A percentile compares a stretch with the other conserved stretches of the same genome.
Conservation (phyloP, 2,329 filamentous ascomycete genomes). For the Fusarium sp. region DNA sequence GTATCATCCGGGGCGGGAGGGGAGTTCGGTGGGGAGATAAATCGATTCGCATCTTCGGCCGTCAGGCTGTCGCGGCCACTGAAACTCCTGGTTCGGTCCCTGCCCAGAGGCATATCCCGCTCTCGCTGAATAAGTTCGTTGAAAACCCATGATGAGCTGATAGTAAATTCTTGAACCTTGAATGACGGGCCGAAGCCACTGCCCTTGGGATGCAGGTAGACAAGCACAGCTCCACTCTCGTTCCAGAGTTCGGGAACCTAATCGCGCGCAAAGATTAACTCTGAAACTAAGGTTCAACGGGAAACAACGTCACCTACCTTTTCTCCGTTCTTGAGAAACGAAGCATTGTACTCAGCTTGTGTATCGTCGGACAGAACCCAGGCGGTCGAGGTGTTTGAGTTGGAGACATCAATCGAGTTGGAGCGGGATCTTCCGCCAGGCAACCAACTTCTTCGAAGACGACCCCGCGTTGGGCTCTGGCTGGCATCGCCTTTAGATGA, state of each 20-base stretch:
- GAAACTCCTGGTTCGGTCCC: conserved; percentile 58
- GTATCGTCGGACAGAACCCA: conserved; percentile 67
- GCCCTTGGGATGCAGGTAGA: conserved; percentile 66
- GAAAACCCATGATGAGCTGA: conserved; percentile 66
- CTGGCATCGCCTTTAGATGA: conserved; percentile 49
- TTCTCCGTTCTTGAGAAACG: conserved; percentile 63
- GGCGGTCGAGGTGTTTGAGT: conserved; percentile 48
- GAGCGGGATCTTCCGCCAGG: conserved; percentile 63
- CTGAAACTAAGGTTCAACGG: conserved; percentile 11
- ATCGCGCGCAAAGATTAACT: conserved; percentile 24
- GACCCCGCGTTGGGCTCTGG: conserved; percentile 59
- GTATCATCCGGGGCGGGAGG: no score
- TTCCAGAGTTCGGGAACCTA: conserved; percentile 76
- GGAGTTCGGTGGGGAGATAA: conserved; percentile 52
- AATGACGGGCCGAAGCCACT: conserved; percentile 67
- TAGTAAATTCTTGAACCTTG: conserved; percentile 65
- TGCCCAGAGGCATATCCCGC: conserved; percentile 45
- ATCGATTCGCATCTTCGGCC: conserved; percentile 60
- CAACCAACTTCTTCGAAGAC: conserved; percentile 65
- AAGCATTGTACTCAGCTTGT: conserved; percentile 66
- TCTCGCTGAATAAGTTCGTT: conserved; percentile 63
- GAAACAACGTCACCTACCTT: conserved; percentile 56
- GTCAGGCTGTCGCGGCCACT: conserved; percentile 60
- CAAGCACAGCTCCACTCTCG: conserved; percentile 65
- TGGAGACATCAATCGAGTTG: conserved; percentile 55